Conservation (phyloP, 495 filamentous ascomycete species). For the Hyphodiscus hymeniophilus region DNA sequence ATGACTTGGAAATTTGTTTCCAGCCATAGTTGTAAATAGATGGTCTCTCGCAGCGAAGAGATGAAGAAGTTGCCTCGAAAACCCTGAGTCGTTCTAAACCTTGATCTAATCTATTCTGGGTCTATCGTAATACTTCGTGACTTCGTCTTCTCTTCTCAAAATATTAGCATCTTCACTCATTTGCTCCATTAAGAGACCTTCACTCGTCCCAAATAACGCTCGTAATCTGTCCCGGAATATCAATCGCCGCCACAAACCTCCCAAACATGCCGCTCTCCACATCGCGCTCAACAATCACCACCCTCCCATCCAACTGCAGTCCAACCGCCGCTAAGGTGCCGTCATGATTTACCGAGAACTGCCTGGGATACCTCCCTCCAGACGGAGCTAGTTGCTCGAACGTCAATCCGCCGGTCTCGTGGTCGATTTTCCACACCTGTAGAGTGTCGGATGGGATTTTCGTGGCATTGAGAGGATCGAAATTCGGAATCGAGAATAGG, state of each 20-base stretch:
- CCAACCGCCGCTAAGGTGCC: constrained; percentile 54
- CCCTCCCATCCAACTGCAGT: constrained; percentile 49
- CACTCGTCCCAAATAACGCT: constrained; percentile 54
- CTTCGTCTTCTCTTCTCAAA: no score
- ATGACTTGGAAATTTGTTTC: no score
- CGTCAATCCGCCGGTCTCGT: constrained; percentile 37
- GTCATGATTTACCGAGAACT: constrained; percentile 55
- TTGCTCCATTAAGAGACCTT: no score
- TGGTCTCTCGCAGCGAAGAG: no score
- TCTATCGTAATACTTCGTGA: no score
- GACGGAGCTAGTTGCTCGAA: constrained; percentile 45
- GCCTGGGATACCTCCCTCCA: constrained; percentile 52
- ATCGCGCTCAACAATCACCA: constrained; percentile 54
- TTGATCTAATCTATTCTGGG: no score
- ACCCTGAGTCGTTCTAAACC: no score
- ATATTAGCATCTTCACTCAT: no score
- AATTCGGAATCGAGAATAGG: constrained; percentile 37
- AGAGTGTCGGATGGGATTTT: constrained; percentile 25
- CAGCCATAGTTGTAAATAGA: no score
- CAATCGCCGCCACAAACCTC: constrained; percentile 38
- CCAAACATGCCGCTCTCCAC: constrained; percentile 45
- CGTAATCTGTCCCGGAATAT: constrained; percentile 44
- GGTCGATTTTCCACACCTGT: constrained; percentile 33
- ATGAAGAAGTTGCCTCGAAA: no score
- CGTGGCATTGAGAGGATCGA: constrained; percentile 33